Base-by-base conservation (phyloP, 805 yeast species). In the Pachysolen tannophilus region DNA sequence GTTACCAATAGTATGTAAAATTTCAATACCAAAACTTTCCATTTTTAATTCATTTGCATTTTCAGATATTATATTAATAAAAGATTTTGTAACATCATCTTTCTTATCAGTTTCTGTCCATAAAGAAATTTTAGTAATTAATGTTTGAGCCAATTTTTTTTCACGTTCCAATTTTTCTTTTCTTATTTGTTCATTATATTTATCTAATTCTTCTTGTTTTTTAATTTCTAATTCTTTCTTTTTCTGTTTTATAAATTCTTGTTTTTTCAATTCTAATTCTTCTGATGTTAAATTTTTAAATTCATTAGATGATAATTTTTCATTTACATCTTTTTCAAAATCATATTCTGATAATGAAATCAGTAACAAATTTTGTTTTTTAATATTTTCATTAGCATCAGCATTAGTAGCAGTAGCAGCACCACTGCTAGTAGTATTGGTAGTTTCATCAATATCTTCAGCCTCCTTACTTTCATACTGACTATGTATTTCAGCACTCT, bases 1-100 rank as follows among this genome's bases (percentile, higher is more conserved):
- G 41, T 70, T 71, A 14, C 97, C 97, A 42, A 92, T 81, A 14
- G 90, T 63, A 45, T 81, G 87, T 44, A 90, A 63, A 33, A 92
- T 66, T 58, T 90, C 95, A 33, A 90, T 60, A 10, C 99, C 99
- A 61, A 92, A 92, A 35, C 95, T 84, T 65, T 92, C 98, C 70
- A 86, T 75, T 56, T 92, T 92, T 52, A 92, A 64, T 42, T 82
- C 82, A 45, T 82, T 88, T 29, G 82, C 72, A 50, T 83, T 92
- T 36, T 63, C 61, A 26, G 61, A 57, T 20, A 83, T 61, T 44
- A 75, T 75, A 9, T 48, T 47, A n/a, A 55, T 59, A 49, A 73
- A 82, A 0, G 81, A 68, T 6, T 56, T 54, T 34, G 80, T 65
- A 26, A 87, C 78, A 21, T 76, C 84, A 0, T 61, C 63, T 34